Conservation (phyloP, 2,329 filamentous ascomycete genomes). For the Aurifilum marmelostoma region DNA sequence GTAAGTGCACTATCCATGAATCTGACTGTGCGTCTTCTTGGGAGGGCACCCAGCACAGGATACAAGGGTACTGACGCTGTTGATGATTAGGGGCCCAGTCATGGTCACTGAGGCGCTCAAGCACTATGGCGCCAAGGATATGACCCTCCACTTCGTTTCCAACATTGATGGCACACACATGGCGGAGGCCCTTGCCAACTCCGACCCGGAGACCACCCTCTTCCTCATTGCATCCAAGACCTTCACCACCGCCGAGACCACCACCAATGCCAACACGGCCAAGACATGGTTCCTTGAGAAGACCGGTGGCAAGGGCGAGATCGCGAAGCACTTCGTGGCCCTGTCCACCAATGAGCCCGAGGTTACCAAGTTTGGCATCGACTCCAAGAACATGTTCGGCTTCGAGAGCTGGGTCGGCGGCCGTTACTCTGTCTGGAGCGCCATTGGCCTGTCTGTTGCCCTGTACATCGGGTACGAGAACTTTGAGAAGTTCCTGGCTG, state of each 20-base stretch:
- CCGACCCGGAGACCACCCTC: conserved; percentile 96
- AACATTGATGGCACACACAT: conserved; percentile 99
- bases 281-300: conserved; percentile 96
- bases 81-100: conserved; percentile 77
- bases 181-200: conserved; percentile 84
- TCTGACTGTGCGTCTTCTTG: background rate
- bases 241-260: conserved; percentile 97
- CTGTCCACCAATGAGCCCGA: conserved; percentile 94
- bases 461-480: conserved; percentile 97
- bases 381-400: conserved; percentile 99
- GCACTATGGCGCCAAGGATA: conserved; percentile 82
- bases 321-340: conserved; percentile 98
- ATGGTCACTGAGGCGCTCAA: conserved; percentile 99
- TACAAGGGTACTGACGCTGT: conserved; percentile 34
- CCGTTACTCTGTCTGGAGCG: conserved; percentile 98
- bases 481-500: conserved; percentile 93
- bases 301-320: conserved; percentile 74
- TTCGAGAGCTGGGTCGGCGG: conserved; percentile 99
- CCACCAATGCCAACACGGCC: conserved; percentile 94
- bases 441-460: conserved; percentile 91
- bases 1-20: conserved; percentile 57
- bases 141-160: conserved; percentile 96
- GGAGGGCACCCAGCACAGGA: background rate
- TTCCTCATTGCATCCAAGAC: conserved; percentile 99
- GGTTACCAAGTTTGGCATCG: conserved; percentile 98